phyloP scores from a whole-genome alignment of 1,284 basidiomycete species.

The Melampsora americana region DNA sequence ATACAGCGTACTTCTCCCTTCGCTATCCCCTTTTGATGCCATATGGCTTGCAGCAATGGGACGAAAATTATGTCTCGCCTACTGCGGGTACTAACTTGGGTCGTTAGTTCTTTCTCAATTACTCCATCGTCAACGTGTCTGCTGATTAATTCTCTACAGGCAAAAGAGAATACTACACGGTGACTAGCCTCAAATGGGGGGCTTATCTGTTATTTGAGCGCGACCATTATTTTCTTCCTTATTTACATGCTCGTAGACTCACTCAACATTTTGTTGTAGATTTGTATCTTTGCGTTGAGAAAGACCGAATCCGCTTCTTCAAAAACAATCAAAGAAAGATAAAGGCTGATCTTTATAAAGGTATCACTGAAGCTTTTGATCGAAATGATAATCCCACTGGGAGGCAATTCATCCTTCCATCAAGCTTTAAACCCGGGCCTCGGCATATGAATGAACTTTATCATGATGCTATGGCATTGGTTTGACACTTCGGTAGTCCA shows the following conservation, averaged over 20 bases:
- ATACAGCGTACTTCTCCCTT: background rate
- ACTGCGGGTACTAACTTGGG: background rate
- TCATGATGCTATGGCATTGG: conserved; percentile 8
- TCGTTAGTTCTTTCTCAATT: no score
- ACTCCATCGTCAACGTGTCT: background rate
- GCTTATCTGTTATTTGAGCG: background rate
- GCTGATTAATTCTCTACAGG: background rate
- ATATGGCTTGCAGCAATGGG: background rate
- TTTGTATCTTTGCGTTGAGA: no score
- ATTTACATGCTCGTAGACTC: background rate
- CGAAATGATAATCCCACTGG: no score
- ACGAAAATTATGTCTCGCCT: background rate
- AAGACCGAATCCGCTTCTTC: background rate
- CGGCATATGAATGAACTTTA: conserved; percentile 13
- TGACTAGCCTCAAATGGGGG: background rate
- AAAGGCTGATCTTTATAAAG: conserved; percentile 14
- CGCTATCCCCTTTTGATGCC: conserved; percentile 7
- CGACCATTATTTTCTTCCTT: background rate
- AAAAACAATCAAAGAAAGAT: conserved; percentile 3
- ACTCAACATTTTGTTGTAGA: conserved; percentile 4
- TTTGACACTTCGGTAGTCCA: conserved; percentile 5
- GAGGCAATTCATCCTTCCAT: conserved; percentile 15
- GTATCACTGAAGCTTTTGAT: background rate
- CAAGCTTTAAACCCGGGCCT: background rate
- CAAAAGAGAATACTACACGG: background rate